Evolutionary conservation across 345 rosid genomes (phyloP).

Genomic region (Cardamine chenopodiifolia): DNA sequence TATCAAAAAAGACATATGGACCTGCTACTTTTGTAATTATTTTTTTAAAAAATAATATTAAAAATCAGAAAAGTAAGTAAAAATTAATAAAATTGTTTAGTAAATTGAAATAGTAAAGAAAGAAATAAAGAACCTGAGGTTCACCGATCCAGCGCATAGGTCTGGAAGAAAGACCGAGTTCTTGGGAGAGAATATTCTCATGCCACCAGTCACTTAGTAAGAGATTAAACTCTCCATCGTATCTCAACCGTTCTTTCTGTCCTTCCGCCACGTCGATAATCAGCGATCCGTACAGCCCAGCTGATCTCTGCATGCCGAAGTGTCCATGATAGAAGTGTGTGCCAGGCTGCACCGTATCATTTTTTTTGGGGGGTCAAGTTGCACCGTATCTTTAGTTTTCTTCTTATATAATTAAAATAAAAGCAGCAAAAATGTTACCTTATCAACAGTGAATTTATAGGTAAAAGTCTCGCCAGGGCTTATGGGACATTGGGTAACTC

Average conservation of each 20-base stretch:
- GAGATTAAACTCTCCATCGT: constrained; percentile 64
- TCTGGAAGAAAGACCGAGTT: constrained; percentile 66
- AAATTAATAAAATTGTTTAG: background rate
- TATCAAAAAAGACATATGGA: background rate
- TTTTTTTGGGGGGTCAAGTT: too few relatives aligned
- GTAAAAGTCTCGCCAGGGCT: constrained; percentile 75
- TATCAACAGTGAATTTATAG: constrained; percentile 73
- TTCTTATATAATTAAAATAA: too few relatives aligned
- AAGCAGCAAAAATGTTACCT: constrained; percentile 40
- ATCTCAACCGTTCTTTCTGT: constrained; percentile 61
- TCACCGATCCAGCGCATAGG: constrained; percentile 85
- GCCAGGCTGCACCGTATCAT: constrained; percentile 56
- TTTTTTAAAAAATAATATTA: background rate
- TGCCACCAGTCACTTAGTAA: constrained; percentile 94
- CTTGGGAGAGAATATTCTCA: constrained; percentile 57
- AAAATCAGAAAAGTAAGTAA: background rate
- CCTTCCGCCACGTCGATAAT: constrained; percentile 61
- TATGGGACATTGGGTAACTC: constrained; percentile 73
- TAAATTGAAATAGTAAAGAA: background rate
- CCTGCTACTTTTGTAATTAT: background rate
- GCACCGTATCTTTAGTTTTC: background rate
- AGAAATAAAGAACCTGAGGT: constrained; percentile 54
- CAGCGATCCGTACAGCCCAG: constrained; percentile 70
- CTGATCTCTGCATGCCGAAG: constrained; percentile 86
- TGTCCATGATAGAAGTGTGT: constrained; percentile 90